Evolutionary conservation across 257 asterid species (phyloP).

Genomic region (Hygrophila difformis): DNA sequence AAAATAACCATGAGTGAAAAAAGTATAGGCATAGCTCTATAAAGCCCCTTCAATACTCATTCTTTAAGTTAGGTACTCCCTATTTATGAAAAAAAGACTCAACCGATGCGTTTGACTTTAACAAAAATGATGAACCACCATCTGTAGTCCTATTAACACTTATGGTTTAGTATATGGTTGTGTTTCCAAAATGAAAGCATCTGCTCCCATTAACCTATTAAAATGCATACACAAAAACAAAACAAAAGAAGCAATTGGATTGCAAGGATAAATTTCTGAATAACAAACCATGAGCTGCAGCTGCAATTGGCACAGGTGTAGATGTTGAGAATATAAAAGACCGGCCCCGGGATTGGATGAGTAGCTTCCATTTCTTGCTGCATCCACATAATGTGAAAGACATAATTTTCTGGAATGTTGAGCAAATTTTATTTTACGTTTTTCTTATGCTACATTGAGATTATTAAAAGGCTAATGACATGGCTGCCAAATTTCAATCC

Average conservation of each 20-base stretch:
- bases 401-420: slow-evolving; percentile 9
- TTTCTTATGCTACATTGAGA: background rate
- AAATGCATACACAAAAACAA: slow-evolving; percentile 12
- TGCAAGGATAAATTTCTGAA: slow-evolving; percentile 3
- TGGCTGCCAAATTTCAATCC: background rate
- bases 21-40: background rate
- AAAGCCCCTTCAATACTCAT: no score
- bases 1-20: background rate
- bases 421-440: background rate
- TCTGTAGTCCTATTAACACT: background rate
- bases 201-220: no score
- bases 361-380: slow-evolving; percentile 95
- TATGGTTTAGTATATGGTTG: background rate
- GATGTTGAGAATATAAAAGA: slow-evolving; percentile 97
- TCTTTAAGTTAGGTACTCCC: no score
- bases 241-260: background rate
- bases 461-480: background rate
- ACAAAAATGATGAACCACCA: background rate
- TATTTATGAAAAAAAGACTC: background rate
- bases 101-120: background rate
- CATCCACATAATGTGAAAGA: slow-evolving; percentile 18
- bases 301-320: slow-evolving; percentile 82
- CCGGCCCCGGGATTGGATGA: slow-evolving; percentile 92
- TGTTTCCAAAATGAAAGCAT: no score
- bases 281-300: slow-evolving; percentile 83